Evolutionary conservation across 2,329 filamentous ascomycete species (phyloP).

Genomic region (Chaetomiaceae sp.): DNA sequence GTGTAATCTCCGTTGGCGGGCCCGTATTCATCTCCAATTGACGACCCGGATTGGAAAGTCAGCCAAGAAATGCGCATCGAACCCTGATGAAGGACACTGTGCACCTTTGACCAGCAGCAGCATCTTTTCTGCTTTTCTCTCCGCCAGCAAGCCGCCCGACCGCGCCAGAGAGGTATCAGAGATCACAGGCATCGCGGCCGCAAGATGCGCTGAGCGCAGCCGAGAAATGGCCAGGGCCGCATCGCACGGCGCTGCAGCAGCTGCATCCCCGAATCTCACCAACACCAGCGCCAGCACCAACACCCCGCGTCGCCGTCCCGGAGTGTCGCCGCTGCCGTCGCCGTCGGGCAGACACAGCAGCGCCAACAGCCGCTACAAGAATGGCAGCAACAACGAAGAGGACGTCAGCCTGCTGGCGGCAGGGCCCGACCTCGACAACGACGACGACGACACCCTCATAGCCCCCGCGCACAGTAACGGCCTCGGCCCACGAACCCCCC

Average conservation of each 20-base stretch:
- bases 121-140: neutral
- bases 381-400: constrained; percentile 18
- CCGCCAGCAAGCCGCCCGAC: neutral
- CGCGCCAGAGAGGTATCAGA: neutral
- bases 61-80: too few species aligned
- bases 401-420: constrained; percentile 24
- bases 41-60: neutral
- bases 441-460: constrained; percentile 8
- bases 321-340: neutral
- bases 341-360: neutral
- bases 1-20: constrained; percentile 4
- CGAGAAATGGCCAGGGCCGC: constrained; percentile 27
- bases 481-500: constrained; percentile 39
- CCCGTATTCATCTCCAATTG: neutral
- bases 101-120: too few species aligned
- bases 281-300: neutral
- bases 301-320: constrained; percentile 4
- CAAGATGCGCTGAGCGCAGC: constrained; percentile 25
- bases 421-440: constrained; percentile 4
- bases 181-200: neutral
- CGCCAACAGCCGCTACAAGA: neutral
- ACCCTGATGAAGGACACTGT: too few species aligned
- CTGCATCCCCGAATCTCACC: neutral
- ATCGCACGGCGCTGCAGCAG: constrained; percentile 23
- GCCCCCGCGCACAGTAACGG: constrained; percentile 6